Evolutionary conservation across 148 eudicot genomes (phyloP), one percentile per base, ranked within the genome.

Genomic region (Spergularia bocconei): DNA sequence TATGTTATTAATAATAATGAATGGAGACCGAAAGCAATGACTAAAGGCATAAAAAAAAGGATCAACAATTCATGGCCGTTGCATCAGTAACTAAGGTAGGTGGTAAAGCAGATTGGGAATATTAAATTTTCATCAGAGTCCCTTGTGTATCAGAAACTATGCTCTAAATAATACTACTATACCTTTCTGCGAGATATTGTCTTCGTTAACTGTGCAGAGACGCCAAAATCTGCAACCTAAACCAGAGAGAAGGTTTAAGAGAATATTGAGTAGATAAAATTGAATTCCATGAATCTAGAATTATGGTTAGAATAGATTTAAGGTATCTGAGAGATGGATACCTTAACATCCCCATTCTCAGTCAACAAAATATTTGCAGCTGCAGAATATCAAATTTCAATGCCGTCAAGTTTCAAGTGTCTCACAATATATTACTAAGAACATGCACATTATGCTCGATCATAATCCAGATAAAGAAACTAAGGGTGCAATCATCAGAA

Each of bases 131-230:
- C 48, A 44, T 5, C 48, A 44, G 48, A 52, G 15, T 39, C 64
- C 7, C 74, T 20, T 61, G 70, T 8, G 13, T 13, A 70, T 59
- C 67, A 54, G 33, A 54, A 59, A 67, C 56, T 33, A 78, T 65
- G n/a, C 70, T 44, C 48, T 73, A n/a, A 33, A 52, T 39, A 19
- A 55, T 36, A 17, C 53, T 21, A 48, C 21, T 51, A 47, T 88
- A 91, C 98, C 98, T 94, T 94, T 85, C 98, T 88, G 78, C 95
- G 88, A 70, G 98, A 94, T 71, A 94, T 94, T 72, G 98, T 94
- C 79, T 90, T 86, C 57, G 98, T 94, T 76, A 94, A 84, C 77
- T 94, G 97, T 33, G 98, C 97, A 80, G 98, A 94, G 67, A 94
- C 98, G 56, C 98, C 97, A 84, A 94, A 94, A 79, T 94, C 98